Conservation (phyloP, 208 protist genomes). For the Leptomonas seymouri region DNA sequence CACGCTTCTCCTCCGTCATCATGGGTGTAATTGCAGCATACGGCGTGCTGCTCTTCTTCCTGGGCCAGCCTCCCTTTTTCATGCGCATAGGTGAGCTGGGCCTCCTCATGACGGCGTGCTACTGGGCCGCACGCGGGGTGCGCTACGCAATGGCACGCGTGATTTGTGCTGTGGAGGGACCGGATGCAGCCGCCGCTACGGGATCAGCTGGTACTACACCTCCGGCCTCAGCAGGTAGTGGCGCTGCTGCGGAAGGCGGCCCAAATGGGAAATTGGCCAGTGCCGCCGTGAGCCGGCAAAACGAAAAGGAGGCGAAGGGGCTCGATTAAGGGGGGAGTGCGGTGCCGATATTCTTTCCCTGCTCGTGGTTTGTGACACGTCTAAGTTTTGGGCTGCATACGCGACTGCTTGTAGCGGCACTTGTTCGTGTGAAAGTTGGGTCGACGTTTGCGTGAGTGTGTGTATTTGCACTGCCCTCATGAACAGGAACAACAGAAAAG, state of each 20-base stretch:
- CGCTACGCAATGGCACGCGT: conserved; percentile 33
- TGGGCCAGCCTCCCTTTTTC: conserved; percentile 47
- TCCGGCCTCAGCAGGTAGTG: not conserved
- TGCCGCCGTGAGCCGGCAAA: not conserved
- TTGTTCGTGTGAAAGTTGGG: too few species aligned
- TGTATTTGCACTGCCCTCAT: too few species aligned
- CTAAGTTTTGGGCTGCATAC: too few species aligned
- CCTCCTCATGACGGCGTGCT: conserved; percentile 29
- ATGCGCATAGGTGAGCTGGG: conserved; percentile 40
- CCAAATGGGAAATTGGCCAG: not conserved
- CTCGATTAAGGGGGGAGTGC: not conserved
- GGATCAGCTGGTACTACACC: not conserved
- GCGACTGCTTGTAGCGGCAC: too few species aligned
- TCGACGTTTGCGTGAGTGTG: too few species aligned
- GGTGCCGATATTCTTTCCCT: too few species aligned
- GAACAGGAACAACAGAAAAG: too few species aligned
- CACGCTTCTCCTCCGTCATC: conserved; percentile 52
- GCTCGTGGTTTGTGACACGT: too few species aligned
- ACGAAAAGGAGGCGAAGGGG: conserved; percentile 4
- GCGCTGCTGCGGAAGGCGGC: not conserved
- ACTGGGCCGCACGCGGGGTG: conserved; percentile 23
- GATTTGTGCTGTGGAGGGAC: conserved; percentile 19
- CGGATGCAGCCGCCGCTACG: not conserved
- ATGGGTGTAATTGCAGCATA: conserved; percentile 64
- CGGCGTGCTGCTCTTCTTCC: conserved; percentile 48